phyloP scores from a whole-genome alignment of 2,329 filamentous ascomycete species.

The Penicillium freii region DNA sequence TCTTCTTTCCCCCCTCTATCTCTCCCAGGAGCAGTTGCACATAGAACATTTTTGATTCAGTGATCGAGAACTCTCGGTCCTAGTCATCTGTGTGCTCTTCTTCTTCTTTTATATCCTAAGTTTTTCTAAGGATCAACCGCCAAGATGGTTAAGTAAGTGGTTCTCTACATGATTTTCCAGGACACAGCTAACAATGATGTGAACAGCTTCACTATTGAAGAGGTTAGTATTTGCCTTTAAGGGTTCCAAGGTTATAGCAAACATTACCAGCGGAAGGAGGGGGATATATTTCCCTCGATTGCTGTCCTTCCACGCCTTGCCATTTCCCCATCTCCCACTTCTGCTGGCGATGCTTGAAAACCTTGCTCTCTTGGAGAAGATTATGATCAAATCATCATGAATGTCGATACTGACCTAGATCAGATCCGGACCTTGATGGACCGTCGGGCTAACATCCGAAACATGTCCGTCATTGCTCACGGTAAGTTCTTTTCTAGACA shows the following conservation, averaged over 20 bases:
- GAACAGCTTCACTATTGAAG: slow-evolving; percentile 93
- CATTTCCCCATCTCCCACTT: background rate
- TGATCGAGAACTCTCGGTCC: slow-evolving; percentile 48
- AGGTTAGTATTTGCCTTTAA: slow-evolving; percentile 51
- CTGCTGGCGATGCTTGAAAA: background rate
- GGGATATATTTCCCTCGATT: background rate
- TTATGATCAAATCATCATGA: slow-evolving; percentile 20
- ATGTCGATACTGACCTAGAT: background rate
- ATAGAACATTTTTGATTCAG: slow-evolving; percentile 37
- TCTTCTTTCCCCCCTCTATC: slow-evolving; percentile 29
- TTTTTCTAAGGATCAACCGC: slow-evolving; percentile 58
- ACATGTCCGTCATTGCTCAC: slow-evolving; percentile 99
- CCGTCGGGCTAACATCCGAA: slow-evolving; percentile 65
- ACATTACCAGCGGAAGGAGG: background rate
- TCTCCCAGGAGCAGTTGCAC: slow-evolving; percentile 40
- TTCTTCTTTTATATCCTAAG: slow-evolving; percentile 34
- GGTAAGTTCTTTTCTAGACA: slow-evolving; percentile 50
- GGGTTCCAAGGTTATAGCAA: background rate
- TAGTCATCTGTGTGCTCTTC: slow-evolving; percentile 42
- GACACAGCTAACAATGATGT: background rate
- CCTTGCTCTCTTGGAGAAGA: background rate
- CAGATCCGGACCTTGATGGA: slow-evolving; percentile 51
- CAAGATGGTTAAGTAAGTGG: slow-evolving; percentile 99
- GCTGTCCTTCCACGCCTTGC: background rate
- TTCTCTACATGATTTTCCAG: background rate